phyloP scores from a whole-genome alignment of 208 protist species.

The Porcisia hertigi region DNA sequence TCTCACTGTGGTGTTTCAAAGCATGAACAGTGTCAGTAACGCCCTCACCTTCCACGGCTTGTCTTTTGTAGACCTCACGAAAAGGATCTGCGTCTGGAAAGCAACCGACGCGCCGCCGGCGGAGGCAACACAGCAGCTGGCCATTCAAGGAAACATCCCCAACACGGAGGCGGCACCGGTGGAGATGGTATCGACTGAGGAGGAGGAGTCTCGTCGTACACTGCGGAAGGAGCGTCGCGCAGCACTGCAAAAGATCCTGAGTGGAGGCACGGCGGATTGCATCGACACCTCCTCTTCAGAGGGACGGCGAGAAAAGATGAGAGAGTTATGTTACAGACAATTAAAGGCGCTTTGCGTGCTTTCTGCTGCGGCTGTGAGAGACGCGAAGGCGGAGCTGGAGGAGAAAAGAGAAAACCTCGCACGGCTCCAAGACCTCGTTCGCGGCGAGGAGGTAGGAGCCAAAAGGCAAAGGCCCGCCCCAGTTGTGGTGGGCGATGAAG shows the following conservation, averaged over 20 bases:
- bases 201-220: conserved; percentile 17
- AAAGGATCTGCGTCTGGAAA: conserved; percentile 68
- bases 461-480: background rate
- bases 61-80: conserved; percentile 67
- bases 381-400: conserved; percentile 38
- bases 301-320: conserved; percentile 37
- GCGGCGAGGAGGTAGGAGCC: background rate
- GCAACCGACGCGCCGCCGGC: conserved; percentile 71
- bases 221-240: conserved; percentile 39
- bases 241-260: conserved; percentile 47
- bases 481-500: background rate
- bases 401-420: conserved; percentile 35
- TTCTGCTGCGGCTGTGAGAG: conserved; percentile 35
- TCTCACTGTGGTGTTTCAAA: conserved; percentile 67
- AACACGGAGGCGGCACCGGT: background rate
- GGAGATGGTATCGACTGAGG: conserved; percentile 7
- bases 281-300: conserved; percentile 25
- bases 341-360: conserved; percentile 63
- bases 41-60: conserved; percentile 78
- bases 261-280: conserved; percentile 27
- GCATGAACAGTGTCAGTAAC: conserved; percentile 87
- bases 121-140: conserved; percentile 58
- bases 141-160: conserved; percentile 35
- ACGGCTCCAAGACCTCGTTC: conserved; percentile 19
- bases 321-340: conserved; percentile 68